Evolutionary conservation across 768 basidiomycete genomes (phyloP), one percentile per base, ranked within the genome.

Genomic region (button mushroom (Agaricus bisporus)): DNA sequence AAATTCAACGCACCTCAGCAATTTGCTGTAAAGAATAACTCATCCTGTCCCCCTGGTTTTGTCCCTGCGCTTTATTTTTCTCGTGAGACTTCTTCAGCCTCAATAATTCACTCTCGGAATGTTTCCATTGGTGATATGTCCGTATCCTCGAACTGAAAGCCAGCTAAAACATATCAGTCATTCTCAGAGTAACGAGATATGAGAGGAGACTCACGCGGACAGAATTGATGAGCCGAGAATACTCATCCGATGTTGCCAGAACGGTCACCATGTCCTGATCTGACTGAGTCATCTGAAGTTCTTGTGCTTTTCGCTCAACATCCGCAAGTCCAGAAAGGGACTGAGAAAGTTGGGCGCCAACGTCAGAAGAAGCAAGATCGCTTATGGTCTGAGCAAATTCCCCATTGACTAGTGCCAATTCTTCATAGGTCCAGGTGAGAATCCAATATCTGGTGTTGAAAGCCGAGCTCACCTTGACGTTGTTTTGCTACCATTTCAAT

Each of bases 81-180:
- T 98, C 95, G 61, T 95, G 88, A 7, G 73, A 73, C 58, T 85
- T 79, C 59, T 87, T 88, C 18, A 82, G 80, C 29, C 88, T 84
- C 18, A 81, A 71, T 6, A 86, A 73, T 41, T 95, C 87, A 41
- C 72, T 78, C 58, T 98, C 95, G 7, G 85, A 79, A 5, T 75
- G 76, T 64, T 94, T 90, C 90, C 89, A 95, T 8, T 75, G 66
- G 57, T 87, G 78, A 61, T 88, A 94, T 35, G 81, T 82, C 51
- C 93, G 88, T 56, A 95, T 80, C 48, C 97, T 86, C 0, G 91
- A 90, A 47, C 75, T 81, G 67, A 98, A 97, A 1, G 95, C 91
- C 56, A 91, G 75, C 91, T 95, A 7, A 32, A 11, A 32, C 8
- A 32, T 32, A 11, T 32, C 32, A 32, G 59, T 15, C 56, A 55